A percentile compares a stretch with the other conserved stretches of the same genome.
phyloP scores from a whole-genome alignment of 2,329 filamentous ascomycete species.

The Ceratocystis albifundus region DNA sequence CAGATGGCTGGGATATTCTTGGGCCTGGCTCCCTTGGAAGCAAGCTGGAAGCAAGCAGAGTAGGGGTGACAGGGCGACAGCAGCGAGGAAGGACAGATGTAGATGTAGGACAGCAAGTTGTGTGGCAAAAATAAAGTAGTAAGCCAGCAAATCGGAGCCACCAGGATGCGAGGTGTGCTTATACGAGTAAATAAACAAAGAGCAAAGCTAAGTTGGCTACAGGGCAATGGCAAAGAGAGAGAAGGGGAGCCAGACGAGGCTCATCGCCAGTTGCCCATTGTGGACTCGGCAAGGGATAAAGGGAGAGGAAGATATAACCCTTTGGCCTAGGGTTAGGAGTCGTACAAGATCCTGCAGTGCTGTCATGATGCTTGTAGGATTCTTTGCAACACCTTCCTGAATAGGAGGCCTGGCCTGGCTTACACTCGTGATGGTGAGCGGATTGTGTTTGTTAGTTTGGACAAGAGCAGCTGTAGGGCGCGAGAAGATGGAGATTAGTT shows the following conservation, averaged over 20 bases:
- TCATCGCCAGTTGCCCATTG: background rate
- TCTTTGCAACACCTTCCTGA: conserved; percentile 4
- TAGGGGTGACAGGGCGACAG: background rate
- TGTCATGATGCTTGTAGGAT: conserved; percentile 1
- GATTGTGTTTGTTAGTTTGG: background rate
- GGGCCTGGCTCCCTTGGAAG: background rate
- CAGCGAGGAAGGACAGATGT: background rate
- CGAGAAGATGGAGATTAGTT: too few relatives aligned
- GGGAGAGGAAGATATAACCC: background rate
- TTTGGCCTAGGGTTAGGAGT: background rate
- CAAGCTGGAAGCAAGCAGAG: background rate
- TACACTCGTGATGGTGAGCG: background rate
- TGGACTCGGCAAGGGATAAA: background rate
- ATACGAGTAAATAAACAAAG: background rate
- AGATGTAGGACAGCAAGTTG: background rate
- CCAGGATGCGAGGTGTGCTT: background rate
- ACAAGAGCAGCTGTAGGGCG: background rate
- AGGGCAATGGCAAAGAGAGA: background rate
- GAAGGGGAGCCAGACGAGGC: background rate
- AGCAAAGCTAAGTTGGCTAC: too few relatives aligned
- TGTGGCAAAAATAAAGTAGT: background rate
- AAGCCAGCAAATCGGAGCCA: background rate
- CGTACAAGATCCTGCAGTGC: background rate
- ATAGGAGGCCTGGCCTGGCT: background rate
- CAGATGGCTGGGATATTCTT: background rate